Conservation (phyloP, 2,329 filamentous ascomycete genomes). For the Tolypocladium paradoxum region DNA sequence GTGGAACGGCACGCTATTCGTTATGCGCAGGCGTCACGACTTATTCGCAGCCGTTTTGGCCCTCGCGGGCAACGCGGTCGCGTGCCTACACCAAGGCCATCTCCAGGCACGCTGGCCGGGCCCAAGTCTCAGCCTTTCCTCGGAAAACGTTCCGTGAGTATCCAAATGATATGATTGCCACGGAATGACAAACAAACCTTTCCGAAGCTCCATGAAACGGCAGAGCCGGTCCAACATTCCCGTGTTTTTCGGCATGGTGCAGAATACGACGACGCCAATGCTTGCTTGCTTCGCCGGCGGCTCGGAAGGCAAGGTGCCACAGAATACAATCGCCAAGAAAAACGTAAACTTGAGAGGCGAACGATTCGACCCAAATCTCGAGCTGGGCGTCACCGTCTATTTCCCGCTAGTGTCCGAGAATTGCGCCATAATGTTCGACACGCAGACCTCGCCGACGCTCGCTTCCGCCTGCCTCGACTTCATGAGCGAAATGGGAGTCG, state of each 20-base stretch:
- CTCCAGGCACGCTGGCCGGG: not conserved
- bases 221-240: not conserved
- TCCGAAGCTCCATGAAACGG: not conserved
- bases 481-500: not conserved
- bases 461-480: slow-evolving; percentile 1
- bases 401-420: not conserved
- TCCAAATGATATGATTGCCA: not conserved
- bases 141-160: not conserved
- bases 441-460: not conserved
- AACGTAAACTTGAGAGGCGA: not conserved
- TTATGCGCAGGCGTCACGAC: not conserved
- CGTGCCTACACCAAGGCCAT: slow-evolving; percentile 1
- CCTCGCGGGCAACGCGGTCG: not conserved
- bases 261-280: not conserved
- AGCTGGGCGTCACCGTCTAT: slow-evolving; percentile 1
- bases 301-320: not conserved
- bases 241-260: not conserved
- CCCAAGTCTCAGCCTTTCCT: not conserved
- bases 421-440: slow-evolving; percentile 2
- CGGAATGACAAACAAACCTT: not conserved
- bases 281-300: not conserved
- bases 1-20: too few species aligned
- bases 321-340: not conserved
- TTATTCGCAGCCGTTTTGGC: not conserved
- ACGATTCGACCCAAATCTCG: not conserved